Conservation (phyloP, 1,284 basidiomycete species). For the Ceratobasidium sp. region DNA sequence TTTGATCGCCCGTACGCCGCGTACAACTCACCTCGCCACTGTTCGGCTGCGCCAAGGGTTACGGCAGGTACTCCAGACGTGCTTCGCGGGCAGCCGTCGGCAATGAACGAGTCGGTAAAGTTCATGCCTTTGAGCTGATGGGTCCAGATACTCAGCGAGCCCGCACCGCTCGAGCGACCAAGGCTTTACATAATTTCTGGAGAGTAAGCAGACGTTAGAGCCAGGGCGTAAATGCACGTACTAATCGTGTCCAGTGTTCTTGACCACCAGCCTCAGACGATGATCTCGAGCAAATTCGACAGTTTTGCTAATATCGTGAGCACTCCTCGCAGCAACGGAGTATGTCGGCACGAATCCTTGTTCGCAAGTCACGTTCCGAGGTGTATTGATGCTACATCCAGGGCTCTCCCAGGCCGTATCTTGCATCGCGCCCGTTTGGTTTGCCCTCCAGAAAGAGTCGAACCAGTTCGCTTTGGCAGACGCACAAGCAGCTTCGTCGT, state of each 20-base stretch:
- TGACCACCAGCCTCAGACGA: constrained; percentile 22
- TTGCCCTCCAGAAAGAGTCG: constrained; percentile 34
- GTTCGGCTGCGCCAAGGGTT: neutral
- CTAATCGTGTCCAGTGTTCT: constrained; percentile 43
- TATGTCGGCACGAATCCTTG: constrained; percentile 40
- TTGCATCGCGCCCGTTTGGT: constrained; percentile 41
- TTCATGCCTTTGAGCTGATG: constrained; percentile 28
- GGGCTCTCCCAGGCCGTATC: constrained; percentile 23
- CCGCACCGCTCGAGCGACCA: constrained; percentile 41
- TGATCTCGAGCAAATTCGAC: constrained; percentile 30
- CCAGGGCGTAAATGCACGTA: neutral
- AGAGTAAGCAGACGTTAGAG: neutral
- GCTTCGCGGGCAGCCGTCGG: neutral
- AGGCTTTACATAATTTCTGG: constrained; percentile 10
- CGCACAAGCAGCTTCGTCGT: constrained; percentile 23
- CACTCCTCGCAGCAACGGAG: constrained; percentile 14
- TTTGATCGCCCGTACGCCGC: constrained; percentile 24
- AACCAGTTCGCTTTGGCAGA: constrained; percentile 39
- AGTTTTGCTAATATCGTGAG: constrained; percentile 23
- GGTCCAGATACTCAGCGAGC: constrained; percentile 38
- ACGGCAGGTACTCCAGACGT: constrained; percentile 31
- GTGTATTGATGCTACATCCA: neutral
- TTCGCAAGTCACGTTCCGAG: neutral
- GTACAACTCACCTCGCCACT: constrained; percentile 12
- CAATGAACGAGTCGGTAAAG: constrained; percentile 43